Evolutionary conservation across 2,329 filamentous ascomycete species (phyloP).

Genomic region (Fusarium miscanthi): DNA sequence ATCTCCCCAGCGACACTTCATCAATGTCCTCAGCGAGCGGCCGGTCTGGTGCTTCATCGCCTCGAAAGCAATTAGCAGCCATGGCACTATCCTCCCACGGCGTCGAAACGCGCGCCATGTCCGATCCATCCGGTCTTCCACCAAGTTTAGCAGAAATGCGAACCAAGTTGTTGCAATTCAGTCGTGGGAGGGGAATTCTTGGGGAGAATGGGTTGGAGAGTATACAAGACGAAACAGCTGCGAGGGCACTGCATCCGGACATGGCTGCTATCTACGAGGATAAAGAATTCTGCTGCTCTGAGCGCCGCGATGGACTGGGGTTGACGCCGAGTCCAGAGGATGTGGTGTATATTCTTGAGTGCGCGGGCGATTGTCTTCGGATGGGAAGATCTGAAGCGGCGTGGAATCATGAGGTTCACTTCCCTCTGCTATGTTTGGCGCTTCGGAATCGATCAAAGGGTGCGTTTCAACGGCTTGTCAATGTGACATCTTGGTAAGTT

Average conservation of each 20-base stretch:
- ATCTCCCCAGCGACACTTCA: constrained; percentile 1
- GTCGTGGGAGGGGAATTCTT: background rate
- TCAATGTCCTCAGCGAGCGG: background rate
- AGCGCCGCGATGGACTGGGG: background rate
- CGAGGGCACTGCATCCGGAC: background rate
- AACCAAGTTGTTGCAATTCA: background rate
- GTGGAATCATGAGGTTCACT: constrained; percentile 4
- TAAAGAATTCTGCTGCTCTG: background rate
- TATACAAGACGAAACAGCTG: background rate
- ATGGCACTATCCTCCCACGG: background rate
- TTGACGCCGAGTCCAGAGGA: background rate
- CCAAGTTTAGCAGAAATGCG: background rate
- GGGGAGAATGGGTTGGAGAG: rapidly evolving
- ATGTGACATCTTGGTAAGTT: background rate
- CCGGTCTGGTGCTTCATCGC: background rate
- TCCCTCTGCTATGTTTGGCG: background rate
- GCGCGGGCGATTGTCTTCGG: background rate
- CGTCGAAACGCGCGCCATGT: background rate
- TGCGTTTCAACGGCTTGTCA: background rate
- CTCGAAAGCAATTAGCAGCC: background rate
- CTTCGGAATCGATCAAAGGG: background rate
- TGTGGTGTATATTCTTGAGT: background rate
- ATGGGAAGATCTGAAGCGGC: background rate
- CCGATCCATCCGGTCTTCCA: background rate
- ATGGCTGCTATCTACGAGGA: background rate